Evolutionary conservation across 164 flowering plant genomes (phyloP), one percentile per base, ranked within the genome.

Genomic region (Saururus chinensis): DNA sequence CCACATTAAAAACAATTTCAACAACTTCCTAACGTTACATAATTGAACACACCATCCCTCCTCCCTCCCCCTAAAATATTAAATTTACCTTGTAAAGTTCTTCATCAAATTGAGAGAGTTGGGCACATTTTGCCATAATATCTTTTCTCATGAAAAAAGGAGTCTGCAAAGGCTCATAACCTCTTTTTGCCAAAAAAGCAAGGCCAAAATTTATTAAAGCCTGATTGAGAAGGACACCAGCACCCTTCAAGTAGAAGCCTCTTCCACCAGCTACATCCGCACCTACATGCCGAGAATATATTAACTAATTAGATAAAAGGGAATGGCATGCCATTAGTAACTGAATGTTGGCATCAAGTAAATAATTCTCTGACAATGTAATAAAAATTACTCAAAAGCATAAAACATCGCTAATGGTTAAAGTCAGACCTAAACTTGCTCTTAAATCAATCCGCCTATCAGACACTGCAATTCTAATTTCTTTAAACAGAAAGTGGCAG

Each of bases 91-190:
- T 93, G 84, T 93, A 90, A 60, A 93, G 96, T 68, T 93, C 97
- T 74, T 93, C 99, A 72, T 93, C 99, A 69, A 93, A 93, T 64
- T 93, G 99, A 19, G 99, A 95, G 57, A 90, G 73, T 67, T 93
- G 99, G 62, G 97, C 99, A 77, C 99, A 93, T 73, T 80, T 90
- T 52, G 88, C 95, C 99, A 90, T 90, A 51, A 87, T 76, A 57
- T 90, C 99, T 69, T 88, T 87, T 69, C 88, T 82, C 96, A 93
- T 88, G 76, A 93, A 90, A 72, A 90, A 90, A 61, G 99, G 99
- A 52, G 99, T 88, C 65, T 87, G 96, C 76, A 93, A 64, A 23
- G 66, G 19, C 40, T 80, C 80, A 66, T 81, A 93, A 7, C 66
- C 76, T 66, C 91, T 78, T 70, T 84, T 74, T 71, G 70, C 74